Evolutionary conservation across 169 alveolate genomes (phyloP).

Genomic region (Plasmodium fragile): DNA sequence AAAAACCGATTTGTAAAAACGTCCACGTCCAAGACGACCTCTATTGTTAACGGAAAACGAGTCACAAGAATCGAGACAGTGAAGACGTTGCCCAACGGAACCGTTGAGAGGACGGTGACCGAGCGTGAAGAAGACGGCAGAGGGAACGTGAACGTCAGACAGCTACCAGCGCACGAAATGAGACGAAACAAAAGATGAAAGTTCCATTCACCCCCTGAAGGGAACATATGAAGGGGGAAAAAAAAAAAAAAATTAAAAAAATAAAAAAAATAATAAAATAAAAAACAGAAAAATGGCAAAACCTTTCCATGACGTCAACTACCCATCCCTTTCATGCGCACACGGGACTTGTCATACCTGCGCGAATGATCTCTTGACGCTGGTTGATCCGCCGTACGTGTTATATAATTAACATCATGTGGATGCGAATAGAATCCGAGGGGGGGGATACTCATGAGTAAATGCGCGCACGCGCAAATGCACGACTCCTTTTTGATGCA

Average conservation of each 20-base stretch:
- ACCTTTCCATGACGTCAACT: neutral
- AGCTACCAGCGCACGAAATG: conserved; percentile 59
- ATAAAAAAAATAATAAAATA: neutral
- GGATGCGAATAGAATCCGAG: neutral
- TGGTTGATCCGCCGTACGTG: neutral
- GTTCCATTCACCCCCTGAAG: neutral
- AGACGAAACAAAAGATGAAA: conserved; percentile 12
- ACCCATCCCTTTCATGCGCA: neutral
- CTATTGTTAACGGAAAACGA: conserved; percentile 75
- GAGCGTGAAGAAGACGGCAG: conserved; percentile 79
- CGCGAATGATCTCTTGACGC: neutral
- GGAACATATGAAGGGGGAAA: neutral
- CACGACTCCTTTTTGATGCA: neutral
- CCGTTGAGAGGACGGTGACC: conserved; percentile 74
- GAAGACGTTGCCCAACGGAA: conserved; percentile 77
- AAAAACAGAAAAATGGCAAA: neutral
- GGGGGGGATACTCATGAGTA: neutral
- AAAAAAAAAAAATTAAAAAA: neutral
- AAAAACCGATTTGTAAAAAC: conserved; percentile 73
- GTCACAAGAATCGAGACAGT: conserved; percentile 78
- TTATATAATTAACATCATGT: neutral
- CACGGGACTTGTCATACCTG: neutral
- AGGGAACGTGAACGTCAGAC: conserved; percentile 77
- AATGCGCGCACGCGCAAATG: neutral
- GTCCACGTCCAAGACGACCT: conserved; percentile 78